phyloP scores from a whole-genome alignment of 148 eudicot species.

The Cornus florida region DNA sequence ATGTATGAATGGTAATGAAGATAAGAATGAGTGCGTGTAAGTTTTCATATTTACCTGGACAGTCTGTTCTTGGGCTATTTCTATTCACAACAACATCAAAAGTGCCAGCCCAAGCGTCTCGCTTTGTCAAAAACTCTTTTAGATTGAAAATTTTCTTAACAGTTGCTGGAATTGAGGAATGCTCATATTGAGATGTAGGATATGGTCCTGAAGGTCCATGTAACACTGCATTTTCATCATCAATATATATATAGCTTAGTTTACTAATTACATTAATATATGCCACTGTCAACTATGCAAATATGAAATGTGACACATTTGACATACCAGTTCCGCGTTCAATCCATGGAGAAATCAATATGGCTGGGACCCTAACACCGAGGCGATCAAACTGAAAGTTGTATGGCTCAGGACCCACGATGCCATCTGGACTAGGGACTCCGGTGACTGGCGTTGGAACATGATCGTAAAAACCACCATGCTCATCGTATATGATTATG shows the following conservation, averaged over 20 bases:
- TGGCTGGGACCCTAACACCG: conserved; percentile 81
- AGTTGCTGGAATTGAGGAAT: conserved; percentile 68
- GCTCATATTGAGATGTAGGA: conserved; percentile 60
- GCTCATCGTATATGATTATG: conserved; percentile 72
- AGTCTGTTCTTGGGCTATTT: conserved; percentile 49
- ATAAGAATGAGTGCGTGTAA: too few species aligned
- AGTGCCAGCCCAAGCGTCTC: conserved; percentile 74
- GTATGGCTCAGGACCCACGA: conserved; percentile 62
- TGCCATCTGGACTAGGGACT: conserved; percentile 73
- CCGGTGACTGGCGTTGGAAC: conserved; percentile 66
- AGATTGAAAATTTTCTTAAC: conserved; percentile 58
- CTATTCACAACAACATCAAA: conserved; percentile 45
- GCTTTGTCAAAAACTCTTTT: conserved; percentile 49
- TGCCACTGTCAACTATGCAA: background rate
- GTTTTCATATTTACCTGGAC: conserved; percentile 41
- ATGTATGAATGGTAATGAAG: too few species aligned
- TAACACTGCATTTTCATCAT: conserved; percentile 36
- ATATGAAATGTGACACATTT: conserved; percentile 18
- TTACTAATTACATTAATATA: too few species aligned
- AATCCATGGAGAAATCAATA: conserved; percentile 80
- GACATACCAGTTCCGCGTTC: conserved; percentile 68
- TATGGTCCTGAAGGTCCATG: conserved; percentile 59
- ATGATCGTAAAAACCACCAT: conserved; percentile 87
- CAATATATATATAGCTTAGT: background rate
- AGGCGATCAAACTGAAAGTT: conserved; percentile 66